Evolutionary conservation across 345 rosid species (phyloP), one percentile per base, ranked within the genome.

Genomic region (Rhodamnia argentea): DNA sequence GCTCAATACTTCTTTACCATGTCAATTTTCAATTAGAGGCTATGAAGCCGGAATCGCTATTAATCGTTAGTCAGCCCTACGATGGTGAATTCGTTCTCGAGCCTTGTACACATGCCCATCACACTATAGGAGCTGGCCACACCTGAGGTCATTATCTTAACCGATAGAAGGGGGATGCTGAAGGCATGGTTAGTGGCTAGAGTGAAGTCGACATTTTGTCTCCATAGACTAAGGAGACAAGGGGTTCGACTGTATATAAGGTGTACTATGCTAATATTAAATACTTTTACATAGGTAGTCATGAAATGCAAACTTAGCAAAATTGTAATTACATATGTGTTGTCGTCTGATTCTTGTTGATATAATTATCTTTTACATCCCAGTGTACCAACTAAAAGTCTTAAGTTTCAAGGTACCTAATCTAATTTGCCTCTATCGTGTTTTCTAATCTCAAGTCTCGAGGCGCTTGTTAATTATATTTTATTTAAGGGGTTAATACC

Each of bases 121-220:
- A 29, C 40, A 15, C 4, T 27, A 62, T 27, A 16, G 75, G 22
- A 62, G 40, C 8, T 62, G 42, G 37, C 9, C 10, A 15, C 15
- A 7, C 75, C 40, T 4, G 4, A 62, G 15, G 5, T 62, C 14
- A 20, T 29, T 62, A 62, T 11, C 42, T 62, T 29, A 14, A 27
- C 1, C 4, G 18, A 2, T 3, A 4, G 2, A 4, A 62, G 10
- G 2, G 2, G 5, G 2, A 27, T 62, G 75, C 14, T 1, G 22
- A 62, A 62, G 75, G 40, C 16, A 7, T 2, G 22, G 22, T 7
- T 14, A 29, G 40, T 62, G 40, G 27, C 8, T 14, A 8, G 75
- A 62, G 75, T 7, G 2, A 62, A 62, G 40, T 62, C 6, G 22
- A 14, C 22, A 62, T 62, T 62, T 29, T 62, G 40, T 62, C 75